A percentile compares a stretch with the other conserved stretches of the same genome.
Conservation (phyloP, 169 alveolate species). For the Babesia ovata region DNA sequence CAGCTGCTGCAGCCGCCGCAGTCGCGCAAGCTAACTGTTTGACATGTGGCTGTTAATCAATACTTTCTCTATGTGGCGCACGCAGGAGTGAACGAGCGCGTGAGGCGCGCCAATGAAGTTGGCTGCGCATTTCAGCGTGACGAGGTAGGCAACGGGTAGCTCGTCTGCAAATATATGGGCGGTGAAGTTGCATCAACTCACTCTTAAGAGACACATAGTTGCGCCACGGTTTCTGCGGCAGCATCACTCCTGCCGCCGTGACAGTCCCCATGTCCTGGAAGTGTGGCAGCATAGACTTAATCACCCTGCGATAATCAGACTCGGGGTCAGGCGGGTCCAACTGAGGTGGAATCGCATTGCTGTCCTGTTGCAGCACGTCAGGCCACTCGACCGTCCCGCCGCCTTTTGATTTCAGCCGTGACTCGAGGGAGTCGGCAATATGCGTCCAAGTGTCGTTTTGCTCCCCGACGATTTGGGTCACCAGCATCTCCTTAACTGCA, state of each 20-base stretch:
- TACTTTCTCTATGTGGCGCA: slow-evolving; percentile 35
- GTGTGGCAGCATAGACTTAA: not conserved
- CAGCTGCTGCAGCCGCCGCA: slow-evolving; percentile 87
- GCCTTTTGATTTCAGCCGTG: not conserved
- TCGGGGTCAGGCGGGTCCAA: not conserved
- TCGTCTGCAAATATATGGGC: slow-evolving; percentile 12
- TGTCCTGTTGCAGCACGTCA: not conserved
- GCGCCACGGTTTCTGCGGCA: slow-evolving; percentile 46
- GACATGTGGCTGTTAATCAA: not conserved
- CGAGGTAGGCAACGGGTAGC: slow-evolving; percentile 46
- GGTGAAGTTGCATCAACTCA: not conserved
- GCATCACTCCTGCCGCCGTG: slow-evolving; percentile 26
- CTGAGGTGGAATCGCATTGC: not conserved
- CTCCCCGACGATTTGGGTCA: not conserved
- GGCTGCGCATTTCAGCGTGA: slow-evolving; percentile 37
- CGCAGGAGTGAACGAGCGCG: slow-evolving; percentile 38
- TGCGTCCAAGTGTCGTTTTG: slow-evolving; percentile 12
- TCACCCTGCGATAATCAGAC: slow-evolving; percentile 1
- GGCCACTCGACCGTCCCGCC: not conserved
- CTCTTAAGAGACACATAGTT: slow-evolving; percentile 15
- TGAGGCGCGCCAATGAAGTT: slow-evolving; percentile 59
- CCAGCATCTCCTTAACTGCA: slow-evolving; percentile 13
- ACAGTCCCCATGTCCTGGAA: slow-evolving; percentile 54
- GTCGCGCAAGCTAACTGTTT: slow-evolving; percentile 77
- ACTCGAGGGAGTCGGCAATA: not conserved